Percentiles rank a stretch among this genome's conserved stretches.
These are phyloP conservation scores for Blastobotrys robertii DNA, from an alignment of 805 yeast species.

Conservation along the genomic window DNA sequence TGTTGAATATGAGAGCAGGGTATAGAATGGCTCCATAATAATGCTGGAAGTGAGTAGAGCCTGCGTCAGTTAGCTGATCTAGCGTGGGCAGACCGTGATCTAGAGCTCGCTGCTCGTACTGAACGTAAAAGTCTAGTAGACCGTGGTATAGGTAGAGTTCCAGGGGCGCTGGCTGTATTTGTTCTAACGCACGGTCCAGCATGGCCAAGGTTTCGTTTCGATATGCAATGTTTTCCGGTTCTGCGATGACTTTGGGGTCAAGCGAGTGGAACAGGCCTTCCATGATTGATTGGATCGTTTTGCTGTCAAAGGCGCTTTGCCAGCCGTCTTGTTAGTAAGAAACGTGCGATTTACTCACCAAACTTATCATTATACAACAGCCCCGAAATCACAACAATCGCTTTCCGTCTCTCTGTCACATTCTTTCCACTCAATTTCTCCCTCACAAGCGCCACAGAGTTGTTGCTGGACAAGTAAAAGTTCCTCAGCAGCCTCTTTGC, in stretches of 20 bases:
- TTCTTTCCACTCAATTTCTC: slow-evolving; percentile 1
- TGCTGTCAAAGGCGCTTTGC: neutral
- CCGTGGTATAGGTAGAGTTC: slow-evolving; percentile 1
- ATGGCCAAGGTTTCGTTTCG: neutral
- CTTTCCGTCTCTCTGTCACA: slow-evolving; percentile 1
- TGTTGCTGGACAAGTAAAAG: slow-evolving; percentile 2
- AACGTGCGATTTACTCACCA: neutral
- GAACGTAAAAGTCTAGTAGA: slow-evolving; percentile 4
- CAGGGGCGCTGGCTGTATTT: too few species aligned
- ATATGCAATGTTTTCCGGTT: slow-evolving; percentile 1
- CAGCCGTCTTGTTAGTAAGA: neutral
- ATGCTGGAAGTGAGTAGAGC: slow-evolving; percentile 1
- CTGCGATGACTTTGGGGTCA: neutral
- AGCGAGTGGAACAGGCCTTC: slow-evolving; percentile 3
- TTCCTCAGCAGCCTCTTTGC: slow-evolving; percentile 4
- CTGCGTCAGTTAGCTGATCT: slow-evolving; percentile 2
- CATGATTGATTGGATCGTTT: neutral
- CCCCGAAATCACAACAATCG: slow-evolving; percentile 4
- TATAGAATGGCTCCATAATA: too few species aligned
- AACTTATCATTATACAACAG: slow-evolving; percentile 1
- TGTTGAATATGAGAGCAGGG: too few species aligned
- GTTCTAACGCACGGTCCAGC: neutral
- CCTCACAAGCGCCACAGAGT: slow-evolving; percentile 6
- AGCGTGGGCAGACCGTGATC: neutral
- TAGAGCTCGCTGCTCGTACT: slow-evolving; percentile 2